phyloP scores from a whole-genome alignment of 2,329 filamentous ascomycete genomes.

The Fusarium nelsonii region DNA sequence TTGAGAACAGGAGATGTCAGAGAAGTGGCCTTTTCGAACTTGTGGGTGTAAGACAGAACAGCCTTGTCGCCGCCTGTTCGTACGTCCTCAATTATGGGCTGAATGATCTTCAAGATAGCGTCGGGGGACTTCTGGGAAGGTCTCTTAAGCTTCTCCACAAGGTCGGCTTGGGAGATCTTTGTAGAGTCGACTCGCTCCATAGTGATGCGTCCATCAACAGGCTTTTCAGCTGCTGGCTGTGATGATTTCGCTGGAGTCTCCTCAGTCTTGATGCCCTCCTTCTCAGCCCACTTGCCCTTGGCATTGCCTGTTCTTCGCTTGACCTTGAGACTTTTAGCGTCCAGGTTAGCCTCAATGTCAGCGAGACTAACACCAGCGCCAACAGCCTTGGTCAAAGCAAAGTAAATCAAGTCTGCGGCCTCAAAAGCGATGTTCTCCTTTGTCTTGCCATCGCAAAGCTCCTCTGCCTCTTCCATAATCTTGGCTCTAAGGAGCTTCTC shows the following conservation, averaged over 20 bases:
- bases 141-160: conserved; percentile 82
- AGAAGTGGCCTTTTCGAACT: conserved; percentile 95
- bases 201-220: conserved; percentile 70
- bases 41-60: conserved; percentile 93
- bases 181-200: conserved; percentile 85
- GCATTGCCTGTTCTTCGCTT: conserved; percentile 94
- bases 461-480: conserved; percentile 98
- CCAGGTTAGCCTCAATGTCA: conserved; percentile 91
- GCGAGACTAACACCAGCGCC: conserved; percentile 85
- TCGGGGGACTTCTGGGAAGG: conserved; percentile 97
- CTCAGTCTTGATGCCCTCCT: conserved; percentile 73
- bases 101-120: conserved; percentile 89
- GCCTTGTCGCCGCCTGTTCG: conserved; percentile 86
- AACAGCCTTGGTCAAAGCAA: conserved; percentile 90
- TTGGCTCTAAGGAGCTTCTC: conserved; percentile 90
- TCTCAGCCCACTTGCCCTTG: conserved; percentile 91
- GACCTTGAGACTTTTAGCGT: conserved; percentile 95
- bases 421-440: conserved; percentile 92
- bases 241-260: conserved; percentile 54
- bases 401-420: conserved; percentile 95
- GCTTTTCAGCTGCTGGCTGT: conserved; percentile 48
- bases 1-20: conserved; percentile 89
- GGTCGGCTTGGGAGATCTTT: conserved; percentile 71
- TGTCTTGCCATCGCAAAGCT: conserved; percentile 87
- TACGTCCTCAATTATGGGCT: conserved; percentile 91